These are phyloP conservation scores for Pilasporangium apinafurcum DNA, from an alignment of 352 stramenopile genomes.

Conservation along the genomic window DNA sequence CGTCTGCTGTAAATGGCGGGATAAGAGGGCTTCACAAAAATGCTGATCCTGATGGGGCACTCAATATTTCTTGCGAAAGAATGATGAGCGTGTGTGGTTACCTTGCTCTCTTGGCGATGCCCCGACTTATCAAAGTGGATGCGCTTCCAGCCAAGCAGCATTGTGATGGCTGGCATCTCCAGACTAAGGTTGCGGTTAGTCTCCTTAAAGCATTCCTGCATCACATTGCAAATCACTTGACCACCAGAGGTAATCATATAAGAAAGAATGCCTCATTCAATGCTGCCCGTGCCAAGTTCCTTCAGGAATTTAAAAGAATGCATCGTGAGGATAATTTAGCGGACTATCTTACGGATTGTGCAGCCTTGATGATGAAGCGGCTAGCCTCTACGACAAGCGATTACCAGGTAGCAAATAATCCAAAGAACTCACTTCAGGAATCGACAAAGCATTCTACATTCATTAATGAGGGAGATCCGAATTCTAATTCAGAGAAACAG, in stretches of 20 bases:
- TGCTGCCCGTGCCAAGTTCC: slow-evolving; percentile 26
- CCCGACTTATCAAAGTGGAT: slow-evolving; percentile 22
- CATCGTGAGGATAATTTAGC: slow-evolving; percentile 42
- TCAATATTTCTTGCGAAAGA: slow-evolving; percentile 9
- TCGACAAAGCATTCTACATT: too few relatives aligned
- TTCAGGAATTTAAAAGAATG: slow-evolving; percentile 50
- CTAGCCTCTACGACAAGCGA: too few relatives aligned
- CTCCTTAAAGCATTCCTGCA: slow-evolving; percentile 53
- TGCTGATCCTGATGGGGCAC: slow-evolving; percentile 1
- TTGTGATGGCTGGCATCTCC: slow-evolving; percentile 2
- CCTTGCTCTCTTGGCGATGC: slow-evolving; percentile 23
- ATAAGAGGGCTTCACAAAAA: neutral
- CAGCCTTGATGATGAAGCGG: neutral
- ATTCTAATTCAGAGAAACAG: too few relatives aligned
- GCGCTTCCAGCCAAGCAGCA: slow-evolving; percentile 3
- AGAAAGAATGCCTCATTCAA: slow-evolving; percentile 43
- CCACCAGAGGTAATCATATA: slow-evolving; percentile 9
- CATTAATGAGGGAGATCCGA: too few relatives aligned
- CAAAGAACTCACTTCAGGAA: too few relatives aligned
- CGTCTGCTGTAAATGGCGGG: neutral
- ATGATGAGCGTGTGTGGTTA: slow-evolving; percentile 8
- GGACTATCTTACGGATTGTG: slow-evolving; percentile 47
- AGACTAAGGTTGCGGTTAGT: slow-evolving; percentile 20
- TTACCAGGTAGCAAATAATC: too few relatives aligned
- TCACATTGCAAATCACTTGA: slow-evolving; percentile 38